Evolutionary conservation across 1,284 basidiomycete species (phyloP).

Genomic region (Irpex sp.): DNA sequence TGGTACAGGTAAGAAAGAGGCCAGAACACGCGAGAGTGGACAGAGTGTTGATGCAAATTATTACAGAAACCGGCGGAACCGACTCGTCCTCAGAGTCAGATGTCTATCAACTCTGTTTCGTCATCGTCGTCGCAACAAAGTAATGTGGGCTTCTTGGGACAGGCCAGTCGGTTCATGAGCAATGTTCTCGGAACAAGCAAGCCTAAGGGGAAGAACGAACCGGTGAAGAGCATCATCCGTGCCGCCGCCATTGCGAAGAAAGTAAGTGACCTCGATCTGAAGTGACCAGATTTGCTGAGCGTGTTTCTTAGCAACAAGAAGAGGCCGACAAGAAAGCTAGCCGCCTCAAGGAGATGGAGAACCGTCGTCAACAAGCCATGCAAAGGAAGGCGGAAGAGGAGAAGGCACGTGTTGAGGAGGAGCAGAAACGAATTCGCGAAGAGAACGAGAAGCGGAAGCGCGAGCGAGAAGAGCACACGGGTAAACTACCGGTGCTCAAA

Average conservation of each 20-base stretch:
- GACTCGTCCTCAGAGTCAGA: slow-evolving; percentile 41
- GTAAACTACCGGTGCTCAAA: slow-evolving; percentile 48
- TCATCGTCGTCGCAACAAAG: slow-evolving; percentile 51
- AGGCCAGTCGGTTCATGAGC: slow-evolving; percentile 60
- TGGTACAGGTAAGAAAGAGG: slow-evolving; percentile 43
- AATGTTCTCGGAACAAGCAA: slow-evolving; percentile 60
- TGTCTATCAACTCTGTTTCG: slow-evolving; percentile 45
- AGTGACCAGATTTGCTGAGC: slow-evolving; percentile 4
- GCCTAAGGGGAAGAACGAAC: slow-evolving; percentile 60
- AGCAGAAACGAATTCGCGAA: slow-evolving; percentile 66
- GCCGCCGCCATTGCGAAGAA: slow-evolving; percentile 82
- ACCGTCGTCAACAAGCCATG: slow-evolving; percentile 61
- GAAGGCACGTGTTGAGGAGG: slow-evolving; percentile 53
- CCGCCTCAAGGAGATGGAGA: slow-evolving; percentile 75
- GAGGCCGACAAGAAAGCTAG: slow-evolving; percentile 75
- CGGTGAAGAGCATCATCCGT: slow-evolving; percentile 76
- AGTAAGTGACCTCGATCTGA: slow-evolving; percentile 37
- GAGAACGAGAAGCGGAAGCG: slow-evolving; percentile 67
- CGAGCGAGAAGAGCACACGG: slow-evolving; percentile 68
- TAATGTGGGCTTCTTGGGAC: slow-evolving; percentile 56
- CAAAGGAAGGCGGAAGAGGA: slow-evolving; percentile 80
- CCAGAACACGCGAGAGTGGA: not conserved
- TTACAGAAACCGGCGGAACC: slow-evolving; percentile 1
- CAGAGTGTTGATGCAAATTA: slow-evolving; percentile 1
- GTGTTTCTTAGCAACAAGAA: slow-evolving; percentile 68